phyloP scores from a whole-genome alignment of 352 stramenopile species.

The Detonula confervacea region DNA sequence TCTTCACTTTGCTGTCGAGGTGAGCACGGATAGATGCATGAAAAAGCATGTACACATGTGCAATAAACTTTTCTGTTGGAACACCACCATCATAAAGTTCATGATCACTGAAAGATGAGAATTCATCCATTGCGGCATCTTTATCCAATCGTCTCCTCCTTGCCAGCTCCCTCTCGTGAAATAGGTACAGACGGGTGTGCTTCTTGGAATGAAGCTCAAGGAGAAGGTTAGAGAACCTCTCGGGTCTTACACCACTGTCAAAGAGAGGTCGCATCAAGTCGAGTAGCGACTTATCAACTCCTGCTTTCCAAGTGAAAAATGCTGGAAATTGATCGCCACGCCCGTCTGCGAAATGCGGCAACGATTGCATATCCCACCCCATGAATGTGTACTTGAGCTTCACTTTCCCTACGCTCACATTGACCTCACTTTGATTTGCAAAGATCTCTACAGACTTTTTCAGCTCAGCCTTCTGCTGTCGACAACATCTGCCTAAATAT shows the following conservation, averaged over 20 bases:
- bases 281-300: conserved; percentile 40
- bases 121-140: conserved; percentile 3
- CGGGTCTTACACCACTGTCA: conserved; percentile 36
- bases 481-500: conserved; percentile 50
- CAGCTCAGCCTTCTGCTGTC: conserved; percentile 3
- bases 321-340: conserved; percentile 44
- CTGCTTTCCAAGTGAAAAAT: conserved; percentile 41
- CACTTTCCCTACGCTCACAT: background rate
- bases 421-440: conserved; percentile 4
- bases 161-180: background rate
- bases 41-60: conserved; percentile 38
- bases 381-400: conserved; percentile 49
- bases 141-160: conserved; percentile 1
- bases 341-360: conserved; percentile 32
- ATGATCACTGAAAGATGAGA: conserved; percentile 41
- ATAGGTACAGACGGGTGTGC: background rate
- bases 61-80: conserved; percentile 47
- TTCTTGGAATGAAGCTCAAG: conserved; percentile 50
- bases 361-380: conserved; percentile 26
- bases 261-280: conserved; percentile 54
- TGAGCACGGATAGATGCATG: conserved; percentile 25
- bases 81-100: conserved; percentile 46
- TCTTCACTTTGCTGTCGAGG: conserved; percentile 54
- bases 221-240: conserved; percentile 40
- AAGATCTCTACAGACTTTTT: conserved; percentile 12